phyloP scores from a whole-genome alignment of 495 filamentous ascomycete species.

The Tuber brumale region DNA sequence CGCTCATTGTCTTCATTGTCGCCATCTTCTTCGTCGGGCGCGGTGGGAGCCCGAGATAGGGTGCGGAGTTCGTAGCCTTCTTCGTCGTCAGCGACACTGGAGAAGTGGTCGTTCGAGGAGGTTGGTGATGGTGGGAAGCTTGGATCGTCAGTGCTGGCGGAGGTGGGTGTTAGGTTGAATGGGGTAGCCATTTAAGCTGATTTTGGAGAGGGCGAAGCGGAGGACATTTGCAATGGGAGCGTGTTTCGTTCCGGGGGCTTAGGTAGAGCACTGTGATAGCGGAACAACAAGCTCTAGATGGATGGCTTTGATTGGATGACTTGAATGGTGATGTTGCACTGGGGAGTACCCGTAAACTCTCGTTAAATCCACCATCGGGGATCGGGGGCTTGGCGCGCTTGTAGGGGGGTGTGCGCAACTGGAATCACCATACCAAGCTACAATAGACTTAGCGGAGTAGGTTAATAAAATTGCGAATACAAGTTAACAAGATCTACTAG shows the following conservation, averaged over 20 bases:
- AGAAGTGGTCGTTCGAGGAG: constrained; percentile 20
- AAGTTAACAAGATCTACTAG: too few relatives aligned
- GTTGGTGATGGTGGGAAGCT: constrained; percentile 20
- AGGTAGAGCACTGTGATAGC: not conserved
- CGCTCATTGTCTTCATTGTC: constrained; percentile 20
- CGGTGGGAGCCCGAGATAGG: constrained; percentile 7
- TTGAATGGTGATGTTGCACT: too few relatives aligned
- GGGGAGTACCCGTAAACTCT: too few relatives aligned
- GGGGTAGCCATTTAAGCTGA: constrained; percentile 20
- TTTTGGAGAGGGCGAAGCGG: not conserved
- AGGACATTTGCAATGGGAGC: not conserved
- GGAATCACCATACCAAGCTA: too few relatives aligned
- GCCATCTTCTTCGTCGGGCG: constrained; percentile 4
- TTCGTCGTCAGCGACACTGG: constrained; percentile 4
- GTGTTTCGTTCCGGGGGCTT: not conserved
- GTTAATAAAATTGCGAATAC: too few relatives aligned
- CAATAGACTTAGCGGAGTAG: too few relatives aligned
- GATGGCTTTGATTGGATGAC: not conserved
- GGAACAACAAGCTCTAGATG: not conserved
- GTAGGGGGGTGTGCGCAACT: too few relatives aligned
- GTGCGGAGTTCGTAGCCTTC: constrained; percentile 29
- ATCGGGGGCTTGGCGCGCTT: too few relatives aligned
- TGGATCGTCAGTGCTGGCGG: constrained; percentile 17
- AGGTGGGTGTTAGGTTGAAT: constrained; percentile 17
- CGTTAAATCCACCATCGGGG: too few relatives aligned